Conservation (phyloP, 129 eudicot species). For the Lactuca saligna region DNA sequence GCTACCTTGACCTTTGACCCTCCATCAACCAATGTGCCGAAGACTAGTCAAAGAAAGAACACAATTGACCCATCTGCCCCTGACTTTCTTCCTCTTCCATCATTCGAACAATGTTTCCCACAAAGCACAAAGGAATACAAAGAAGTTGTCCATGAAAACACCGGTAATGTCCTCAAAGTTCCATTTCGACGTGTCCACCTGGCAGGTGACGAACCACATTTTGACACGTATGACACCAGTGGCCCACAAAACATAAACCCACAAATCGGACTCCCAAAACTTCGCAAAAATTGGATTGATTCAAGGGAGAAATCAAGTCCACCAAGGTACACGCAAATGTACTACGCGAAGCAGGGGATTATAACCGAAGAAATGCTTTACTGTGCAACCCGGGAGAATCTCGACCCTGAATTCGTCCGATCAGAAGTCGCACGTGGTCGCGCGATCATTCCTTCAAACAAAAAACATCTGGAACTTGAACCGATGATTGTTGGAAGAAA, state of each 20-base stretch:
- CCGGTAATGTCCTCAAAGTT: conserved; percentile 89
- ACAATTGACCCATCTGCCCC: conserved; percentile 90
- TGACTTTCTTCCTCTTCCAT: conserved; percentile 92
- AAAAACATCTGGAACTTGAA: conserved; percentile 82
- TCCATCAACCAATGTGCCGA: conserved; percentile 48
- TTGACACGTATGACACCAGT: conserved; percentile 95
- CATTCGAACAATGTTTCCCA: conserved; percentile 94
- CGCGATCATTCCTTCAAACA: conserved; percentile 99
- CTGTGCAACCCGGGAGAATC: conserved; percentile 95
- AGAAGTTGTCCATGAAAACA: conserved; percentile 75
- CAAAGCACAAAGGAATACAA: conserved; percentile 88
- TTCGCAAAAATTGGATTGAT: conserved; percentile 86
- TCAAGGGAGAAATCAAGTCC: conserved; percentile 64
- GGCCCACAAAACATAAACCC: conserved; percentile 98
- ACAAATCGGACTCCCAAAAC: conserved; percentile 74
- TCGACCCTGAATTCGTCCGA: conserved; percentile 92
- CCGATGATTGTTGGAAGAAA: conserved; percentile 98
- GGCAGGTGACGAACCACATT: conserved; percentile 92
- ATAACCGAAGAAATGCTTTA: conserved; percentile 92
- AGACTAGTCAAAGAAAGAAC: conserved; percentile 58
- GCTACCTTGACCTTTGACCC: conserved; percentile 95
- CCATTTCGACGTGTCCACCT: conserved; percentile 94
- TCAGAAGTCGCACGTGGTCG: conserved; percentile 99
- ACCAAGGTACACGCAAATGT: conserved; percentile 96
- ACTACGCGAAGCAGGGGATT: conserved; percentile 85